phyloP scores from a whole-genome alignment of 140 eudicot genomes.

The Artemisia princeps region DNA sequence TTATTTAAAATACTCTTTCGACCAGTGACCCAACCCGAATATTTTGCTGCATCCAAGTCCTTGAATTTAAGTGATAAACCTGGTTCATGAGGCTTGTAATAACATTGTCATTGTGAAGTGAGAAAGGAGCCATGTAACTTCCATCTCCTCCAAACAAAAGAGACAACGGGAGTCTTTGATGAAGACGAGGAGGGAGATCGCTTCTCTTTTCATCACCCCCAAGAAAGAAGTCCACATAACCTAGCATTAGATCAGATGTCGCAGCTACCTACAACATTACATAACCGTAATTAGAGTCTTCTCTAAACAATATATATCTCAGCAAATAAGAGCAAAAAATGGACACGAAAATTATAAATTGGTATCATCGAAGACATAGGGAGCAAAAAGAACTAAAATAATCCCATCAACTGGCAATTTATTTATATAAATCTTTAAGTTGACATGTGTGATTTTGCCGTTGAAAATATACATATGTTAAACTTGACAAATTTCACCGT shows the following conservation, averaged over 20 bases:
- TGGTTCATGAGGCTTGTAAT: slow-evolving; percentile 87
- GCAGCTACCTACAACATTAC: slow-evolving; percentile 66
- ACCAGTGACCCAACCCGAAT: neutral
- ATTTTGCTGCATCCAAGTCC: neutral
- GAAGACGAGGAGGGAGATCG: slow-evolving; percentile 83
- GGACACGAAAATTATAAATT: slow-evolving; percentile 5
- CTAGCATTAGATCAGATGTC: slow-evolving; percentile 88
- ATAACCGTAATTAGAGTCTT: slow-evolving; percentile 6
- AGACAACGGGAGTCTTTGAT: slow-evolving; percentile 77
- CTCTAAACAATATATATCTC: slow-evolving; percentile 2
- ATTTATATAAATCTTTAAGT: neutral
- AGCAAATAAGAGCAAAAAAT: neutral
- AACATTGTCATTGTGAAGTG: slow-evolving; percentile 73
- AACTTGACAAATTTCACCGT: neutral
- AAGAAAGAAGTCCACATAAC: slow-evolving; percentile 82
- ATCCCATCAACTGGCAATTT: neutral
- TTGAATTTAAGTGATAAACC: slow-evolving; percentile 33
- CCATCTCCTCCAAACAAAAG: slow-evolving; percentile 95
- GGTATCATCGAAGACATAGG: slow-evolving; percentile 4
- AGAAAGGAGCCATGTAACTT: slow-evolving; percentile 89
- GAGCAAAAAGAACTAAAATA: slow-evolving; percentile 12
- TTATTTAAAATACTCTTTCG: too few species aligned
- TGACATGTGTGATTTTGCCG: neutral
- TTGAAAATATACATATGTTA: neutral
- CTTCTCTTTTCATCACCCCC: slow-evolving; percentile 96